A percentile compares a stretch with the other conserved stretches of the same genome.
These are phyloP conservation scores for Rhizophagus clarus DNA, from an alignment of 192 early-diverging fungal species.

Conservation along the genomic window DNA sequence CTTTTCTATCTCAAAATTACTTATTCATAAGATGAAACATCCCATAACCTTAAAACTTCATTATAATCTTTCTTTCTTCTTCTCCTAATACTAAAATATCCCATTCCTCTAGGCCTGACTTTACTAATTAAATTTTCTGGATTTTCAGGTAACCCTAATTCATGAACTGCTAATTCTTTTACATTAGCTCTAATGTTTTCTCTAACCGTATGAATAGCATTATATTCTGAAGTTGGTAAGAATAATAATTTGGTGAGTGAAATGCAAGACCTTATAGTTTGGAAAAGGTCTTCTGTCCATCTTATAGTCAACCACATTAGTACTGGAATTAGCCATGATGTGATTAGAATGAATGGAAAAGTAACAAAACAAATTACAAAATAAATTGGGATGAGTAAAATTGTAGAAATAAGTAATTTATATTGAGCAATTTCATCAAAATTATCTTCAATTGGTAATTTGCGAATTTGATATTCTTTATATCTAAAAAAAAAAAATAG, in stretches of 20 bases:
- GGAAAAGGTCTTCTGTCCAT: conserved; percentile 45
- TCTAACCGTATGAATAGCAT: conserved; percentile 32
- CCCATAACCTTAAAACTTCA: conserved; percentile 45
- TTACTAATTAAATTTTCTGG: conserved; percentile 42
- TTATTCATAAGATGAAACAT: conserved; percentile 42
- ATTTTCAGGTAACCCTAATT: conserved; percentile 40
- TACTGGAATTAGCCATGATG: conserved; percentile 37
- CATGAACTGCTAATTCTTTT: conserved; percentile 38
- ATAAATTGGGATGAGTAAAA: conserved; percentile 42
- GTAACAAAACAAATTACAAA: conserved; percentile 39
- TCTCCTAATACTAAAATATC: conserved; percentile 46
- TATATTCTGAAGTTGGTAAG: conserved; percentile 38
- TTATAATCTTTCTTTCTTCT: conserved; percentile 50
- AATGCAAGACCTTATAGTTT: conserved; percentile 40
- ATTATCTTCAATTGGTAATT: conserved; percentile 42
- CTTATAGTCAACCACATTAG: conserved; percentile 49
- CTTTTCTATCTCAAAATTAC: background rate
- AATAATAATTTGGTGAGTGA: conserved; percentile 36
- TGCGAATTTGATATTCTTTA: conserved; percentile 41
- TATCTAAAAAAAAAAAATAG: conserved; percentile 33
- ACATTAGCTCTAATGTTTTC: conserved; percentile 34
- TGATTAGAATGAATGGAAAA: conserved; percentile 36
- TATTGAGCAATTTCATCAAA: conserved; percentile 50
- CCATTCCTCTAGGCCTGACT: conserved; percentile 36
- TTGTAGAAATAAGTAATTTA: conserved; percentile 43